Base-by-base conservation (phyloP, 2,329 filamentous ascomycete species). In the Aspergillus glaucus region DNA sequence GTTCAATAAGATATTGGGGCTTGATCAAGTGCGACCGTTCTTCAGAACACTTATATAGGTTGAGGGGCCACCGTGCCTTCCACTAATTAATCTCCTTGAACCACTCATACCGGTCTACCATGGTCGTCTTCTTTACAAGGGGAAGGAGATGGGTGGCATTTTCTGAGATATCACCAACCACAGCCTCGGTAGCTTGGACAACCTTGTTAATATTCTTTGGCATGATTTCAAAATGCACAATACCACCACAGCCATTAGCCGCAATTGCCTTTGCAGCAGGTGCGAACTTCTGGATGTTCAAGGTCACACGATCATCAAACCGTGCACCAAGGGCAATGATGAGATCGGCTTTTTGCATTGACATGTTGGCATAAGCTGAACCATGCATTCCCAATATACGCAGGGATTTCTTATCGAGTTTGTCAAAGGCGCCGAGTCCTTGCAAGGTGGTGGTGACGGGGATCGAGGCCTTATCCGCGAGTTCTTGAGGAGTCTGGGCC, bases 121-220 rank as follows among this genome's bases (percentile, higher is more conserved):
- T 37, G 26, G 24, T 14, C 21, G n/a, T 15, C 2, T 73, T 58
- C 46, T 86, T 68, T 15, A 95, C 70, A 48, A 79, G 75, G 4
- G 88, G 88, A 21, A 96, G 62, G 44, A 96, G 81, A 19, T 79
- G 70, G 40, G 75, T 75, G 21, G 96, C 74, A 67, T 92, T 96
- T 12, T 80, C 72, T 1, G 83, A 81, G n/a, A 94, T 86, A 62
- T 96, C 91, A 43, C 92, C 92, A 69, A 93, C 88, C 14, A 96
- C 84, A 40, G 90, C 89, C 72, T 95, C 88, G 14, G 87, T 95
- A 1, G 90, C 88, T 71, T 96, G 87, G 6, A 97, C 85, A 30
- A 96, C 89, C 79, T 96, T 96, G 81, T 95, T 96, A 74, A 96
- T 95, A 75, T 96, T 96, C 82, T 95, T 95, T 58, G 91, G 90